Evolutionary conservation across 768 basidiomycete genomes (phyloP).

Genomic region (Tricholoma flavovirens): DNA sequence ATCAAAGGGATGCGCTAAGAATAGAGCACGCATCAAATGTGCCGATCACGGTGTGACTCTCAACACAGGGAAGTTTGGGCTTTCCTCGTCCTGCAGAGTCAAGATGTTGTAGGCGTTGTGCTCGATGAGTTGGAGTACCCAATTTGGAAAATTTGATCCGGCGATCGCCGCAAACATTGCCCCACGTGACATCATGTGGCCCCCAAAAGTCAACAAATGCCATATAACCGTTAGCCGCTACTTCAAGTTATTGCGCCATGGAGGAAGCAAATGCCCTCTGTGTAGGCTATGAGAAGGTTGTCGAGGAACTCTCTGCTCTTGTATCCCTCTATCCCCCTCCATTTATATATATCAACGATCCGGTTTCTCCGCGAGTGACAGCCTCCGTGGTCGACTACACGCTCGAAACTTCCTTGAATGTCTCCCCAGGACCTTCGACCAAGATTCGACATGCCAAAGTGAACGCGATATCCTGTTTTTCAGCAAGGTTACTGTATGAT

Average conservation of each 20-base stretch:
- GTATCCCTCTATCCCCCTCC: slow-evolving; percentile 44
- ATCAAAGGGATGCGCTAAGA: no score
- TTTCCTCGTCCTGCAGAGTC: no score
- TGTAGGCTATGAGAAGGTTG: slow-evolving; percentile 15
- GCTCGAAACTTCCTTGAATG: slow-evolving; percentile 20
- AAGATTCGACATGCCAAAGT: slow-evolving; percentile 39
- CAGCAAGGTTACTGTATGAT: slow-evolving; percentile 60
- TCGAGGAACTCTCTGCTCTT: slow-evolving; percentile 31
- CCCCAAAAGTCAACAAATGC: no score
- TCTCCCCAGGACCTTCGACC: slow-evolving; percentile 14
- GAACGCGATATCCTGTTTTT: slow-evolving; percentile 57
- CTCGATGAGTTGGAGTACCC: no score
- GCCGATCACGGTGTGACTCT: no score
- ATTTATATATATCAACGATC: slow-evolving; percentile 65
- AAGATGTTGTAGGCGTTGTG: no score
- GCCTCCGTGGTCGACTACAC: slow-evolving; percentile 35
- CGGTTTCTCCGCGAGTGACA: slow-evolving; percentile 42
- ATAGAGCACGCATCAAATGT: no score
- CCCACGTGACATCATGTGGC: no score
- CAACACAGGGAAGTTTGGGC: no score
- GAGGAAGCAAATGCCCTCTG: not conserved
- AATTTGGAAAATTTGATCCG: no score
- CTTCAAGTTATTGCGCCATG: not conserved
- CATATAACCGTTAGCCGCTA: no score
- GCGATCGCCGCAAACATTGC: no score